These are phyloP conservation scores for Acrocalymma vagum DNA, from an alignment of 2,329 filamentous ascomycete genomes.

Conservation along the genomic window DNA sequence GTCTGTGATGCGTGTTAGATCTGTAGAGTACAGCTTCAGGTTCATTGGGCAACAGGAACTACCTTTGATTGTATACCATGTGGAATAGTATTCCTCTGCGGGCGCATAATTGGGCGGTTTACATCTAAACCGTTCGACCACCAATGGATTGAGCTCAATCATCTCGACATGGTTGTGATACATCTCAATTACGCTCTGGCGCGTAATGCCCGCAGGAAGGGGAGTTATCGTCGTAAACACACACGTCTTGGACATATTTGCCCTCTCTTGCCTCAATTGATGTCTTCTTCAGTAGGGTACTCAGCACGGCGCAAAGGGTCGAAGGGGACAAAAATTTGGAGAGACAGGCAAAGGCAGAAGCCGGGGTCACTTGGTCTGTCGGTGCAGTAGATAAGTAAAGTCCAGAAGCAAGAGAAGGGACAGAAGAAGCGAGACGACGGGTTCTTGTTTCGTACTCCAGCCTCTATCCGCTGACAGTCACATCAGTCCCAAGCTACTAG, in stretches of 20 bases:
- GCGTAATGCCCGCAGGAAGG: constrained; percentile 72
- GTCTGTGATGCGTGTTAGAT: constrained; percentile 57
- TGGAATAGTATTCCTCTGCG: constrained; percentile 74
- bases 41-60: constrained; percentile 1
- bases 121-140: constrained; percentile 75
- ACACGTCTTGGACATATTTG: constrained; percentile 72
- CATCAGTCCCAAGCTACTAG: no score
- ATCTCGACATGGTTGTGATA: constrained; percentile 82
- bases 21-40: not conserved
- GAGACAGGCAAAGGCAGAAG: not conserved
- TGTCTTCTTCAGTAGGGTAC: constrained; percentile 12
- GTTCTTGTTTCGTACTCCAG: constrained; percentile 37
- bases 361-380: not conserved
- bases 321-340: constrained; percentile 13
- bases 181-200: constrained; percentile 75
- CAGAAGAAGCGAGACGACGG: constrained; percentile 23
- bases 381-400: not conserved
- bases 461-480: no score
- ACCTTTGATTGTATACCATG: constrained; percentile 71
- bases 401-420: constrained; percentile 18
- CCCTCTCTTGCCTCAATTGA: constrained; percentile 3
- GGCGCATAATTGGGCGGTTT: constrained; percentile 71
- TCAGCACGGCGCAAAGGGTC: not conserved
- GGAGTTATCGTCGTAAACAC: constrained; percentile 82
- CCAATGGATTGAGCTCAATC: constrained; percentile 87